These are phyloP conservation scores for Hevea brasiliensis DNA, from an alignment of 345 rosid species.

Conservation along the genomic window DNA sequence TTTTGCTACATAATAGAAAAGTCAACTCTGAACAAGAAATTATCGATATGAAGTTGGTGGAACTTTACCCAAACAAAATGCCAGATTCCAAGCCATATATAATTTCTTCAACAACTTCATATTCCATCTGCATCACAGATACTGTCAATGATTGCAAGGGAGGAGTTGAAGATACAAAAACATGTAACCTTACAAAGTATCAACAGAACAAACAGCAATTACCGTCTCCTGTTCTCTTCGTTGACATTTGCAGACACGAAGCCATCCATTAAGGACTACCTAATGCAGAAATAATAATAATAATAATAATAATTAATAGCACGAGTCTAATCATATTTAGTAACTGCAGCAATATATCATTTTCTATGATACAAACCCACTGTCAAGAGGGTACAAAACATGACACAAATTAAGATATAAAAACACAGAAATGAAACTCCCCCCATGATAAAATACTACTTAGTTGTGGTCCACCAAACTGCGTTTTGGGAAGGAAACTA, in stretches of 20 bases:
- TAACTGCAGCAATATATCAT: slow-evolving; percentile 15
- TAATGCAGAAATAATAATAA: slow-evolving; percentile 20
- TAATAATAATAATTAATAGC: slow-evolving; percentile 3
- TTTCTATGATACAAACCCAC: slow-evolving; percentile 10
- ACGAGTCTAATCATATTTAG: slow-evolving; percentile 16
- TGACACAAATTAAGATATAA: not conserved
- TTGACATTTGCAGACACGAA: slow-evolving; percentile 75
- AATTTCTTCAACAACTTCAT: slow-evolving; percentile 97
- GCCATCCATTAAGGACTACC: slow-evolving; percentile 91
- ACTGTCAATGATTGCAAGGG: slow-evolving; percentile 2
- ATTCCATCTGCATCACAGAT: slow-evolving; percentile 61
- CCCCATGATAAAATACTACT: not conserved
- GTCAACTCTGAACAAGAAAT: not conserved
- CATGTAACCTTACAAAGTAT: not conserved
- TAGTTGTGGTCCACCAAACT: not conserved
- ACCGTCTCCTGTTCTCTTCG: slow-evolving; percentile 88
- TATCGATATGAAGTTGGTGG: not conserved
- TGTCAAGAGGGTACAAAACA: slow-evolving; percentile 3
- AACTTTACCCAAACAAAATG: slow-evolving; percentile 78
- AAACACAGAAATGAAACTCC: not conserved
- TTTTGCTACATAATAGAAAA: not conserved
- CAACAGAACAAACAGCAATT: slow-evolving; percentile 14
- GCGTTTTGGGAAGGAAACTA: not conserved
- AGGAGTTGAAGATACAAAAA: slow-evolving; percentile 12
- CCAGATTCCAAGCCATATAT: slow-evolving; percentile 97